phyloP scores from a whole-genome alignment of 495 filamentous ascomycete species.

The Pseudoneurospora amorphoporcata region DNA sequence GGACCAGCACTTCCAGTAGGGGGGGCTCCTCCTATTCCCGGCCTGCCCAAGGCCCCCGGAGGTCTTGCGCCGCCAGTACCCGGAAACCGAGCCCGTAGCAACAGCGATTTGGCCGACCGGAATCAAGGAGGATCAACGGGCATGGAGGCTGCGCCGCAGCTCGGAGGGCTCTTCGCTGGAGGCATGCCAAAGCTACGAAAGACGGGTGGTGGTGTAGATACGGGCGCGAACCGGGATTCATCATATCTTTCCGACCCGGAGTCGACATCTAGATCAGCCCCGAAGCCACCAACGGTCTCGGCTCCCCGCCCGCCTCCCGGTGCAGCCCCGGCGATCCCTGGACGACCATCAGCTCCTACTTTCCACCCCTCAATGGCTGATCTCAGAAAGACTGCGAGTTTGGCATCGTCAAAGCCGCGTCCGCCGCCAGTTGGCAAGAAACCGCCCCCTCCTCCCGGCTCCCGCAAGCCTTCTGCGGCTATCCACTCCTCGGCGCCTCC shows the following conservation, averaged over 20 bases:
- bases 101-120: conserved; percentile 57
- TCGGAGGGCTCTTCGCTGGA: conserved; percentile 83
- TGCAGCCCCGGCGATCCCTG: conserved; percentile 51
- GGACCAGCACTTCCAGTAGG: conserved; percentile 42
- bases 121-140: conserved; percentile 26
- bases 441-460: conserved; percentile 60
- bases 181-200: conserved; percentile 94
- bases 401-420: conserved; percentile 39
- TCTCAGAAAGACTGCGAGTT: conserved; percentile 47
- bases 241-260: conserved; percentile 77
- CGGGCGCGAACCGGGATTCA: conserved; percentile 68
- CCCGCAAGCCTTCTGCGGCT: conserved; percentile 52
- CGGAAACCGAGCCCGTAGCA: conserved; percentile 62
- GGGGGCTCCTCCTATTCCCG: conserved; percentile 76
- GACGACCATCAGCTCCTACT: conserved; percentile 34
- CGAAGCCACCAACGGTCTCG: conserved; percentile 47
- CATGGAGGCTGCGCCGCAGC: conserved; percentile 59
- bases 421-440: conserved; percentile 54
- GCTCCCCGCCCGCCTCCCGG: conserved; percentile 54
- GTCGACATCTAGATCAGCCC: conserved; percentile 42
- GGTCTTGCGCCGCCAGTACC: conserved; percentile 73
- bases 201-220: conserved; percentile 75
- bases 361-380: conserved; percentile 50
- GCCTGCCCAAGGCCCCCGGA: conserved; percentile 43
- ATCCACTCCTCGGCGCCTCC: conserved; percentile 37